A percentile compares a stretch with the other conserved stretches of the same genome.
Conservation (phyloP, 352 stramenopile species). For the Phytophthora rubi region DNA sequence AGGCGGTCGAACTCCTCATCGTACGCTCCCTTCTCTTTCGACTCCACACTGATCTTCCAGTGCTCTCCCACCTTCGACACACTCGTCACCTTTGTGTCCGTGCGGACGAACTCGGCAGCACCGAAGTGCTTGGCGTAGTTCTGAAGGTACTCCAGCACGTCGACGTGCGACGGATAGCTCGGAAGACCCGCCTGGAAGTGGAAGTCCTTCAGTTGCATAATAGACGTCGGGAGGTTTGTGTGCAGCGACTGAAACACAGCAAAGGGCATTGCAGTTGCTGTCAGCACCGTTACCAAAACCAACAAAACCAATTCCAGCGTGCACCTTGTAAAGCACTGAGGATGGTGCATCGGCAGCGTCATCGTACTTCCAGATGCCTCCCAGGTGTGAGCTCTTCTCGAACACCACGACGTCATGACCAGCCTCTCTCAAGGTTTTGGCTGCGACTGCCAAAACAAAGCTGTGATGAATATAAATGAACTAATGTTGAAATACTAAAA, state of each 20-base stretch:
- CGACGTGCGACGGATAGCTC: slow-evolving; percentile 63
- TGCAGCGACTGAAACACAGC: slow-evolving; percentile 57
- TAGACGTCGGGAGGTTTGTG: slow-evolving; percentile 72
- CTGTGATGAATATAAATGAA: no score
- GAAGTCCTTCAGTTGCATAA: slow-evolving; percentile 77
- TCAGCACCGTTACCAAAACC: background rate
- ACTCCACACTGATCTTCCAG: slow-evolving; percentile 49
- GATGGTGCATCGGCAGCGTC: slow-evolving; percentile 47
- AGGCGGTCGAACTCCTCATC: slow-evolving; percentile 69
- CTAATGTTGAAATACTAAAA: no score
- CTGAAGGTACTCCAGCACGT: slow-evolving; percentile 68
- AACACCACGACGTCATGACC: slow-evolving; percentile 70
- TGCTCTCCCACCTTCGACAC: slow-evolving; percentile 39
- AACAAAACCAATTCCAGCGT: background rate
- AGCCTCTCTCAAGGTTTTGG: slow-evolving; percentile 57
- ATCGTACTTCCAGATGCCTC: slow-evolving; percentile 79
- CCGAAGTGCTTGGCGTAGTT: slow-evolving; percentile 57
- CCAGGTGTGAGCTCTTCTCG: slow-evolving; percentile 58
- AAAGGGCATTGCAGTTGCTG: background rate
- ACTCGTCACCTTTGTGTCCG: slow-evolving; percentile 52
- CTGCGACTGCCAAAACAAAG: slow-evolving; percentile 47
- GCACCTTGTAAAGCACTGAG: slow-evolving; percentile 70
- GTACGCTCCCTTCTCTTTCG: slow-evolving; percentile 43
- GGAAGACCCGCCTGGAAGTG: slow-evolving; percentile 47
- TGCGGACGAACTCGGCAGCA: slow-evolving; percentile 49